A percentile compares a stretch with the other conserved stretches of the same genome.
Evolutionary conservation across 352 stramenopile genomes (phyloP).

Genomic region (Globisporangium barbulae): DNA sequence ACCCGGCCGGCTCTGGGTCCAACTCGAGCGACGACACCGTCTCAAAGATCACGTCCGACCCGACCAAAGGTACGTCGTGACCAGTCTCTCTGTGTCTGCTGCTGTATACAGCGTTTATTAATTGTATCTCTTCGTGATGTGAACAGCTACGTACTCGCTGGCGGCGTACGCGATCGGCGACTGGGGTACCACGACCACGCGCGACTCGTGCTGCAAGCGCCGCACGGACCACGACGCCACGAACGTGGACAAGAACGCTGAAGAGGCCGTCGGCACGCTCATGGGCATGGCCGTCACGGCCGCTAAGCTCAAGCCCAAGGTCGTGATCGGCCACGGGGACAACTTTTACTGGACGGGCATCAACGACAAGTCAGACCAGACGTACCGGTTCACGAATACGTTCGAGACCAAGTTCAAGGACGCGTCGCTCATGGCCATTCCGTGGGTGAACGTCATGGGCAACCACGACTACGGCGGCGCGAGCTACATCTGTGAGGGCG

Average conservation of each 20-base stretch:
- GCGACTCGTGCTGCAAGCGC: conserved; percentile 72
- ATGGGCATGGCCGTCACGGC: conserved; percentile 53
- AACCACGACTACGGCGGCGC: conserved; percentile 71
- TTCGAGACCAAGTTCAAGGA: conserved; percentile 60
- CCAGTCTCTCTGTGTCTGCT: neutral
- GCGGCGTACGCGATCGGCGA: conserved; percentile 69
- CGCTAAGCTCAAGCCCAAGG: conserved; percentile 41
- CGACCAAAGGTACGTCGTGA: conserved; percentile 28
- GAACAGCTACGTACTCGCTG: conserved; percentile 43
- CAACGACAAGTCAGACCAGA: conserved; percentile 30
- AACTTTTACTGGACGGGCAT: conserved; percentile 78
- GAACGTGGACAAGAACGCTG: conserved; percentile 59
- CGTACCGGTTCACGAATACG: conserved; percentile 49
- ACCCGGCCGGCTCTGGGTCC: conserved; percentile 19
- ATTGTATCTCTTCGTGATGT: neutral
- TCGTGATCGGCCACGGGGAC: conserved; percentile 59
- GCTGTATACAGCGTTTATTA: neutral
- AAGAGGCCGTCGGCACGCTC: conserved; percentile 58
- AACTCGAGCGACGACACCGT: conserved; percentile 20
- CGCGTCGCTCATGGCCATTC: conserved; percentile 39
- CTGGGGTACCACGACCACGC: conserved; percentile 58
- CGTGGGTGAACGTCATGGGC: conserved; percentile 65
- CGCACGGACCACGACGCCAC: conserved; percentile 44
- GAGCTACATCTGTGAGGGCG: conserved; percentile 49
- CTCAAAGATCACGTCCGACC: conserved; percentile 45